Percentiles rank a stretch among this genome's conserved stretches.
phyloP scores from a whole-genome alignment of 2,329 filamentous ascomycete genomes.

The Cadophora sp. region DNA sequence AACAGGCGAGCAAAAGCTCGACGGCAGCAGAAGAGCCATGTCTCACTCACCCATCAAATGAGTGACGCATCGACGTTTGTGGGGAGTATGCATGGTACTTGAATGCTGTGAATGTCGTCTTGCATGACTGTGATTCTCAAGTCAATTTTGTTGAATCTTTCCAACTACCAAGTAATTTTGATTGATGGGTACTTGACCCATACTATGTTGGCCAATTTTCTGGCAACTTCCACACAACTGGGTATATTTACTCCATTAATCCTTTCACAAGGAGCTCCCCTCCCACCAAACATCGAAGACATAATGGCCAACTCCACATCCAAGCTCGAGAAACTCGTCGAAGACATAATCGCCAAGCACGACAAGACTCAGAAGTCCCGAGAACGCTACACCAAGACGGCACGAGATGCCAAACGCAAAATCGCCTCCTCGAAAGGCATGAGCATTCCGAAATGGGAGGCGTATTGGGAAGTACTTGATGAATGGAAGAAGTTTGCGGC shows the following conservation, averaged over 20 bases:
- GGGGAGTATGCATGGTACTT: background rate
- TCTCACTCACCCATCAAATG: slow-evolving; percentile 14
- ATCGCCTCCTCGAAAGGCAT: background rate
- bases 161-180: background rate
- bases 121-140: background rate
- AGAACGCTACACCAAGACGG: slow-evolving; percentile 1
- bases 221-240: slow-evolving; percentile 1
- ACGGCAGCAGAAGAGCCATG: slow-evolving; percentile 33
- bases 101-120: background rate
- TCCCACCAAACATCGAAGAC: background rate
- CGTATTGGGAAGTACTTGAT: slow-evolving; percentile 16
- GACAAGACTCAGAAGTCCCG: slow-evolving; percentile 4
- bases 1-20: slow-evolving; percentile 48
- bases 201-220: slow-evolving; percentile 1
- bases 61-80: slow-evolving; percentile 16
- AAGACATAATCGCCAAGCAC: slow-evolving; percentile 11
- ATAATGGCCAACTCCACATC: background rate
- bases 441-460: slow-evolving; percentile 7
- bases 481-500: slow-evolving; percentile 15
- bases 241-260: background rate
- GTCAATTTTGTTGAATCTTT: background rate
- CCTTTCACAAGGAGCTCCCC: background rate
- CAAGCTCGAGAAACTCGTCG: slow-evolving; percentile 1
- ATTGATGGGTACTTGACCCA: background rate
- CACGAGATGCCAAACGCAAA: slow-evolving; percentile 13